Percentiles rank a stretch among this genome's conserved stretches.
phyloP scores from a whole-genome alignment of 2,329 filamentous ascomycete genomes.

The Monosporascus ibericus region DNA sequence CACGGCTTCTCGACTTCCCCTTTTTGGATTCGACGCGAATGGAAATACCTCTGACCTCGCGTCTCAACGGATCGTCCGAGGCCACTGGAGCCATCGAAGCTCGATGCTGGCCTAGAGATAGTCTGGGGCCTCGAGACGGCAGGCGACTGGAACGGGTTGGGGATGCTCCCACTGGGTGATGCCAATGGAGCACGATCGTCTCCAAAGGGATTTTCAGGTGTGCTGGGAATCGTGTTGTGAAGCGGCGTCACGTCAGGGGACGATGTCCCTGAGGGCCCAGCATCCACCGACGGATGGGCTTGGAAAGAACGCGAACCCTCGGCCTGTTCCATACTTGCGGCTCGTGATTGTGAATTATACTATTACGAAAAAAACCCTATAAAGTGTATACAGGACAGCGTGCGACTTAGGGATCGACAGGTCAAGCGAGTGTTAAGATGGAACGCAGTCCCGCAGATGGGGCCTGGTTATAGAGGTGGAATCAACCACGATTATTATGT shows the following conservation, averaged over 20 bases:
- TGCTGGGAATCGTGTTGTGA: neutral
- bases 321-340: neutral
- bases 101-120: slow-evolving; percentile 41
- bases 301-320: neutral
- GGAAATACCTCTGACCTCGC: slow-evolving; percentile 56
- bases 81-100: slow-evolving; percentile 39
- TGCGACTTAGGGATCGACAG: neutral
- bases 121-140: slow-evolving; percentile 19
- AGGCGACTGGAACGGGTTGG: slow-evolving; percentile 42
- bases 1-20: slow-evolving; percentile 72
- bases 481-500: neutral
- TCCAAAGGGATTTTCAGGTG: neutral
- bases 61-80: slow-evolving; percentile 30
- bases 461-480: neutral
- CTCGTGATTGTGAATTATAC: neutral
- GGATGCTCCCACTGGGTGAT: slow-evolving; percentile 10
- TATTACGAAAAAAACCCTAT: neutral
- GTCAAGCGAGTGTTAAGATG: neutral
- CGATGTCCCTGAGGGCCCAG: neutral
- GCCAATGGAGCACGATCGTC: slow-evolving; percentile 2
- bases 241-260: neutral
- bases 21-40: slow-evolving; percentile 66
- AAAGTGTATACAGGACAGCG: neutral
- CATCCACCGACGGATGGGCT: neutral
- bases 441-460: neutral